A percentile compares a stretch with the other conserved stretches of the same genome.
phyloP scores from a whole-genome alignment of 2,329 filamentous ascomycete genomes.

The Trichoderma atroviride region DNA sequence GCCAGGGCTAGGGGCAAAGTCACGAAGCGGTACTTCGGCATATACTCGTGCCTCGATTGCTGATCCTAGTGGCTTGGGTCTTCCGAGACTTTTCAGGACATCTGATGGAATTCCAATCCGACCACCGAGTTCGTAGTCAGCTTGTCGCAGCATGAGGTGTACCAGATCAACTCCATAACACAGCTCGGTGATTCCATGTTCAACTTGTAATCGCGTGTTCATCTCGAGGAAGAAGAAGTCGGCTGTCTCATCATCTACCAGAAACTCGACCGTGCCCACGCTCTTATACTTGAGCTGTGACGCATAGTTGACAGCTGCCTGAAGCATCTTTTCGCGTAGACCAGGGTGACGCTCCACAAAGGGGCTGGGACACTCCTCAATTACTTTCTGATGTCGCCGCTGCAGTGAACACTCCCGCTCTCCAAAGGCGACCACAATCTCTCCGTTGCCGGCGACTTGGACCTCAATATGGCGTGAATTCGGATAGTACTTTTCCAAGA shows the following conservation, averaged over 20 bases:
- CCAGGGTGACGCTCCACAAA: no score
- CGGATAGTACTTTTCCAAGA: slow-evolving; percentile 47
- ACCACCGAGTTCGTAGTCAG: slow-evolving; percentile 8
- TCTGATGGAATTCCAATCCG: slow-evolving; percentile 28
- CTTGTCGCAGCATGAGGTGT: slow-evolving; percentile 48
- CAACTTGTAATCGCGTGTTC: slow-evolving; percentile 54
- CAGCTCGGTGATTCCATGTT: slow-evolving; percentile 66
- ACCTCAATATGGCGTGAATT: slow-evolving; percentile 52
- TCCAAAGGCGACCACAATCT: slow-evolving; percentile 44
- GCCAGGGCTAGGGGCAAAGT: no score
- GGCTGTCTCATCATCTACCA: slow-evolving; percentile 43
- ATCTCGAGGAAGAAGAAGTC: slow-evolving; percentile 53
- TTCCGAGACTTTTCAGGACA: no score
- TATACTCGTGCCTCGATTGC: no score
- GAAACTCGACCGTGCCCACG: slow-evolving; percentile 40
- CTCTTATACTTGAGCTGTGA: no score
- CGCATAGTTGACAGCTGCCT: no score
- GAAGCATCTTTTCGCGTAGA: no score
- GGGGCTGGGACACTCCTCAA: slow-evolving; percentile 49
- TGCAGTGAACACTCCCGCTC: slow-evolving; percentile 57
- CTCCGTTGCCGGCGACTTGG: slow-evolving; percentile 52
- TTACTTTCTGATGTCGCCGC: slow-evolving; percentile 54
- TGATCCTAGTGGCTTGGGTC: no score
- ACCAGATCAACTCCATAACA: slow-evolving; percentile 75
- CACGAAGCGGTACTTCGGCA: no score